A percentile compares a stretch with the other conserved stretches of the same genome.
Evolutionary conservation across 257 asterid species (phyloP).

Genomic region (Cruciata laevipes): DNA sequence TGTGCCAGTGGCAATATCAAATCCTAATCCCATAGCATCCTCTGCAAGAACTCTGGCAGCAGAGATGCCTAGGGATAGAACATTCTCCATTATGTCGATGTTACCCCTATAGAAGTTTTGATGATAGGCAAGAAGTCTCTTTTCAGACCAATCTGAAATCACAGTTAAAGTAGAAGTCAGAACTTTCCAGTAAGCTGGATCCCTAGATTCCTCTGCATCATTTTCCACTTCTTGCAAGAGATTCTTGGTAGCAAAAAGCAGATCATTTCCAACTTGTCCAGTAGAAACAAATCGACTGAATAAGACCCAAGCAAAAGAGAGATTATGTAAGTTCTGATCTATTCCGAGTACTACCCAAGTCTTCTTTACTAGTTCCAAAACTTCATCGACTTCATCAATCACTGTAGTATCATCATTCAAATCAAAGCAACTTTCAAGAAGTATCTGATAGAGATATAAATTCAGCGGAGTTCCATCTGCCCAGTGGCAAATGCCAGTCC

Average conservation of each 20-base stretch:
- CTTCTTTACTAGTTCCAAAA: constrained; percentile 69
- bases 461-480: constrained; percentile 87
- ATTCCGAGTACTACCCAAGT: constrained; percentile 82
- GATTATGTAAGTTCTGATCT: constrained; percentile 54
- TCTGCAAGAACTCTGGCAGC: constrained; percentile 52
- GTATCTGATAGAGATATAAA: constrained; percentile 55
- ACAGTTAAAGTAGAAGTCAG: constrained; percentile 35
- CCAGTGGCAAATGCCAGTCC: constrained; percentile 76
- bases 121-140: constrained; percentile 58
- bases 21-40: constrained; percentile 37
- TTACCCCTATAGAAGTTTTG: constrained; percentile 61
- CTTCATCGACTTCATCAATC: constrained; percentile 85
- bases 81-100: constrained; percentile 54
- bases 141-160: constrained; percentile 66
- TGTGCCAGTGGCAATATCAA: constrained; percentile 39
- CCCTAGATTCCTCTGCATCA: constrained; percentile 38
- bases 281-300: constrained; percentile 46
- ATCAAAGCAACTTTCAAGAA: constrained; percentile 79
- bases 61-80: constrained; percentile 50
- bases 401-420: constrained; percentile 55
- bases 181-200: constrained; percentile 46
- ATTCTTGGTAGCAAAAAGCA: constrained; percentile 57
- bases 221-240: constrained; percentile 58
- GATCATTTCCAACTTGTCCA: constrained; percentile 61
- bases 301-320: constrained; percentile 78